phyloP scores from a whole-genome alignment of 2,329 filamentous ascomycete species.

The Colletotrichum sublineola region DNA sequence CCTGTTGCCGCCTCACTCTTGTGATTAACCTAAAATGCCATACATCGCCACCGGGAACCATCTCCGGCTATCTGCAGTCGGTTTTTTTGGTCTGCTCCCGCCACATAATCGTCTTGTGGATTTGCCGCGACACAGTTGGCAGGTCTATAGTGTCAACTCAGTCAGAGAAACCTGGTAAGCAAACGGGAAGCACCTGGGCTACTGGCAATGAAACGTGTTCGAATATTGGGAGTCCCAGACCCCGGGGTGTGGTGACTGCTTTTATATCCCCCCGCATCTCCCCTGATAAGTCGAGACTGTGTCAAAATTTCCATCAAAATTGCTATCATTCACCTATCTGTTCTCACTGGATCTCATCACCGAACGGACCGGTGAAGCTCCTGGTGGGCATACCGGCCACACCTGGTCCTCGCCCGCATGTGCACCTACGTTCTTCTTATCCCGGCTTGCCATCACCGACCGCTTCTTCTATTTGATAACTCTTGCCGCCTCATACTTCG shows the following conservation, averaged over 20 bases:
- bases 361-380: background rate
- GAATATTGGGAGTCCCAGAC: background rate
- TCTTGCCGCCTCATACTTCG: slow-evolving; percentile 45
- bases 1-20: background rate
- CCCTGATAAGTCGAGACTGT: background rate
- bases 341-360: background rate
- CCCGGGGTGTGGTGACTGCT: background rate
- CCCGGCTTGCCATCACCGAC: slow-evolving; percentile 48
- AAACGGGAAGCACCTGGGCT: background rate
- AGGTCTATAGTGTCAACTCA: background rate
- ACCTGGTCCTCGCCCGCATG: slow-evolving; percentile 40
- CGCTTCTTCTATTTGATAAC: slow-evolving; percentile 45
- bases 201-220: too few relatives aligned
- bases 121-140: background rate
- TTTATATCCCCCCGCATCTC: too few relatives aligned
- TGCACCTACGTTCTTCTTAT: slow-evolving; percentile 48
- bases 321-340: background rate
- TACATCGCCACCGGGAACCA: background rate
- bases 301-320: too few relatives aligned
- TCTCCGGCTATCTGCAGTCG: background rate
- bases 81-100: background rate
- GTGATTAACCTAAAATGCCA: background rate
- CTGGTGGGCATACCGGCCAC: background rate
- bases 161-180: background rate
- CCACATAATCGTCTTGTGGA: too few relatives aligned